Evolutionary conservation across 2,329 filamentous ascomycete genomes (phyloP).

Genomic region (Fusarium longipes): DNA sequence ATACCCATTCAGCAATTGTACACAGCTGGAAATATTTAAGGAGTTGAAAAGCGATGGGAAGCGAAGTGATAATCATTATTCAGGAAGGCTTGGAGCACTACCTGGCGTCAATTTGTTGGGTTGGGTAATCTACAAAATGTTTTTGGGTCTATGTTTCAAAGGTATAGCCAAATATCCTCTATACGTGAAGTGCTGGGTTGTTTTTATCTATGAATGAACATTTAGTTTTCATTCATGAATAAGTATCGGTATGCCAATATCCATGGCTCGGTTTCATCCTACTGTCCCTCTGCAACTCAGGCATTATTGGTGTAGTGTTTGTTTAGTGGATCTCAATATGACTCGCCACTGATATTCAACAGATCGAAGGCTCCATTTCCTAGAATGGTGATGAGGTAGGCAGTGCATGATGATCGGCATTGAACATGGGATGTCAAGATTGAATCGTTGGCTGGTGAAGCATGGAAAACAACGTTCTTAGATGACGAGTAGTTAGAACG

Average conservation of each 20-base stretch:
- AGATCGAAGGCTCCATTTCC: constrained; percentile 3
- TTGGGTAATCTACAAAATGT: constrained; percentile 15
- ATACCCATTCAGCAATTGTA: constrained; percentile 41
- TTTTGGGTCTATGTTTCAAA: constrained; percentile 5
- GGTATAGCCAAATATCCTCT: neutral
- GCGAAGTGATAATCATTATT: constrained; percentile 25
- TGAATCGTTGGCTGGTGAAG: neutral
- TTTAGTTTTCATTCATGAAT: neutral
- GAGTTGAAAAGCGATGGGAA: constrained; percentile 39
- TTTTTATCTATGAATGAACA: neutral
- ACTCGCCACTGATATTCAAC: constrained; percentile 30
- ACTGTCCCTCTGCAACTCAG: too few species aligned
- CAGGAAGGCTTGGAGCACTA: constrained; percentile 15
- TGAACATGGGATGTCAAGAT: constrained; percentile 14
- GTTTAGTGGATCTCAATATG: constrained; percentile 29
- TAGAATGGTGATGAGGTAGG: constrained; percentile 14
- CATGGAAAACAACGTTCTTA: neutral
- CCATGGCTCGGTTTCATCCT: too few species aligned
- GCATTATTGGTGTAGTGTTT: constrained; percentile 10
- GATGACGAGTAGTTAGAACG: neutral
- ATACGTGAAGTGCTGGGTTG: neutral
- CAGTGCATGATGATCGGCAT: constrained; percentile 44
- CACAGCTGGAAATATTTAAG: constrained; percentile 33
- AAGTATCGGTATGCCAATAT: neutral
- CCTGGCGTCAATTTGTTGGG: constrained; percentile 29